These are phyloP conservation scores for Rhodotorula sp. DNA, from an alignment of 1,284 basidiomycete species.

Conservation along the genomic window DNA sequence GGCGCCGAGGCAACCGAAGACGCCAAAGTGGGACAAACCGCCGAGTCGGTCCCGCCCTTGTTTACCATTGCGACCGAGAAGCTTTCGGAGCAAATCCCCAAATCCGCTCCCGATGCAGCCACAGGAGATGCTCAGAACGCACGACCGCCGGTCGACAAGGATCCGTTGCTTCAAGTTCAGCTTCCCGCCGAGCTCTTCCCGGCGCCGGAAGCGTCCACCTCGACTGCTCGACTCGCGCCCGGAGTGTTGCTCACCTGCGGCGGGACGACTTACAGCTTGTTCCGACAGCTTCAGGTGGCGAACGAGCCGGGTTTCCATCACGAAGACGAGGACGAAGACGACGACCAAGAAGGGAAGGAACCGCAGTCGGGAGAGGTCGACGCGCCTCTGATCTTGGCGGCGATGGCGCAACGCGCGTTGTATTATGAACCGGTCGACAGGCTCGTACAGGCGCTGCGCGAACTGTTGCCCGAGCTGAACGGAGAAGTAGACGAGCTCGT, in stretches of 20 bases:
- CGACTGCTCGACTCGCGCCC: conserved; percentile 5
- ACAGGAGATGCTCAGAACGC: not conserved
- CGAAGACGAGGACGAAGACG: not conserved
- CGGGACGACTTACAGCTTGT: conserved; percentile 23
- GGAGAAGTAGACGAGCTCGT: conserved; percentile 30
- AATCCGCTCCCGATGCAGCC: not conserved
- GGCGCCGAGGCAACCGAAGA: not conserved
- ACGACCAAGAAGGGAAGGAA: not conserved
- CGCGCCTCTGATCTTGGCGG: conserved; percentile 17
- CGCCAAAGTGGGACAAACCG: not conserved
- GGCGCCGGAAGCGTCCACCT: not conserved
- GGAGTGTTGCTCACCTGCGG: conserved; percentile 20
- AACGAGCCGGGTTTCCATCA: not conserved
- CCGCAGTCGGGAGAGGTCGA: not conserved
- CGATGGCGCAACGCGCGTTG: conserved; percentile 22
- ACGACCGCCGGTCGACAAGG: conserved; percentile 27
- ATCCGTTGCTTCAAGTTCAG: conserved; percentile 18
- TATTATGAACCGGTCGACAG: conserved; percentile 36
- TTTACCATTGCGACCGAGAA: not conserved
- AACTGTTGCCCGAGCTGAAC: conserved; percentile 16
- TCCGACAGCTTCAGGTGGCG: conserved; percentile 12
- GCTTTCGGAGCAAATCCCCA: not conserved
- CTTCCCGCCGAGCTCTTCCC: conserved; percentile 3
- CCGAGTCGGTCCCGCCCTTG: not conserved
- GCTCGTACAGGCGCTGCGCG: conserved; percentile 27